phyloP scores from a whole-genome alignment of 495 filamentous ascomycete species.

The Podospora appendiculata region DNA sequence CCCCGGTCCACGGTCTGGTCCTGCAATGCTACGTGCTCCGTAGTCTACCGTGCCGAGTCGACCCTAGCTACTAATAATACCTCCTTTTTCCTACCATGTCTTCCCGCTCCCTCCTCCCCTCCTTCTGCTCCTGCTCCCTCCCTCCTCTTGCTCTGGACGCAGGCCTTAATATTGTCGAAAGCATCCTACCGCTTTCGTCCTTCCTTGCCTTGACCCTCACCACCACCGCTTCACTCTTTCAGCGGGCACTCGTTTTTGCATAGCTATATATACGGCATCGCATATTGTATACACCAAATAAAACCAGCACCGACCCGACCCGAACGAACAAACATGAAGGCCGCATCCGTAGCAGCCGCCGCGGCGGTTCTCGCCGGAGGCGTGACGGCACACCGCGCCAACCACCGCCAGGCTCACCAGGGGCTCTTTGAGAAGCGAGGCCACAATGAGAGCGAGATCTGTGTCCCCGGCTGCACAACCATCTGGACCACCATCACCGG shows the following conservation, averaged over 20 bases:
- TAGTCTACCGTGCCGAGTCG: background rate
- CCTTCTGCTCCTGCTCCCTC: conserved; percentile 25
- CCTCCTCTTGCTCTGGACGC: conserved; percentile 32
- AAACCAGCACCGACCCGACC: background rate
- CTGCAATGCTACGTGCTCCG: background rate
- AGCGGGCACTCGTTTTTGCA: conserved; percentile 92
- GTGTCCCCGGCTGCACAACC: conserved; percentile 64
- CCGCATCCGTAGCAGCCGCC: conserved; percentile 52
- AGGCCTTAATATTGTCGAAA: conserved; percentile 44
- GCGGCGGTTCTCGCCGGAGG: conserved; percentile 59
- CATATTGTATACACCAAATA: conserved; percentile 23
- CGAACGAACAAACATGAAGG: conserved; percentile 53
- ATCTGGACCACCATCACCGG: conserved; percentile 52
- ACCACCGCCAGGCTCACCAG: conserved; percentile 55
- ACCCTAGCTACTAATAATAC: conserved; percentile 1
- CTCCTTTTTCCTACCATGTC: no score
- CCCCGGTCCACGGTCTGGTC: conserved; percentile 5
- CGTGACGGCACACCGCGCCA: conserved; percentile 45
- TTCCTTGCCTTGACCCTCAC: conserved; percentile 33
- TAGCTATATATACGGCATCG: background rate
- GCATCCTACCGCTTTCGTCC: conserved; percentile 43
- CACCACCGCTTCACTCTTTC: conserved; percentile 94
- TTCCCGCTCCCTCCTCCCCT: conserved; percentile 1
- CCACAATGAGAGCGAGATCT: conserved; percentile 27
- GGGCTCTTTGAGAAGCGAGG: conserved; percentile 47